A percentile compares a stretch with the other conserved stretches of the same genome.
These are phyloP conservation scores for Paracamarosporium sp. DNA, from an alignment of 2,329 filamentous ascomycete genomes.

Conservation along the genomic window DNA sequence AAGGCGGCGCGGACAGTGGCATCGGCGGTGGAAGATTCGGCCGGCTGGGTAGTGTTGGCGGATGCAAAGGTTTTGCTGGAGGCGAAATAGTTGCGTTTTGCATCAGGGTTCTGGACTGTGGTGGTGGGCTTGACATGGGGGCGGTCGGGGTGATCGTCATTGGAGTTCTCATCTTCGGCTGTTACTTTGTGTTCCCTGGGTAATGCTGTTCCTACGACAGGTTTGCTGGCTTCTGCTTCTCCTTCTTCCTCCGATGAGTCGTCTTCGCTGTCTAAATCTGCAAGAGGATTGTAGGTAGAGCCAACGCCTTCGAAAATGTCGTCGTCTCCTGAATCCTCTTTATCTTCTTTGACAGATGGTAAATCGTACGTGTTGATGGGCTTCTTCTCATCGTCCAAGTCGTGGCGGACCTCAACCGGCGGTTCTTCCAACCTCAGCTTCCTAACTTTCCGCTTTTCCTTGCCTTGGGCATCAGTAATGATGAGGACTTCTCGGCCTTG, in stretches of 20 bases:
- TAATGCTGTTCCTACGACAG: constrained; percentile 7
- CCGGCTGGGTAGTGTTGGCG: constrained; percentile 51
- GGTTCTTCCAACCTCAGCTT: constrained; percentile 54
- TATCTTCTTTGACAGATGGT: constrained; percentile 46
- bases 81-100: constrained; percentile 31
- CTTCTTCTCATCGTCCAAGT: constrained; percentile 53
- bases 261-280: constrained; percentile 57
- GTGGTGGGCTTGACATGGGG: constrained; percentile 5
- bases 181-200: neutral
- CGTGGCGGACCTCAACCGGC: constrained; percentile 47
- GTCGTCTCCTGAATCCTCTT: constrained; percentile 56
- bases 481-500: constrained; percentile 65
- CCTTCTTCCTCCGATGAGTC: constrained; percentile 53
- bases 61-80: constrained; percentile 12
- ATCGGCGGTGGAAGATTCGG: constrained; percentile 62
- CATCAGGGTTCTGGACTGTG: constrained; percentile 9
- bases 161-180: neutral
- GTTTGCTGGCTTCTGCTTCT: constrained; percentile 17
- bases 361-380: constrained; percentile 49
- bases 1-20: constrained; percentile 83
- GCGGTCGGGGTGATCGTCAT: neutral
- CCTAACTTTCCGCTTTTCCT: constrained; percentile 66
- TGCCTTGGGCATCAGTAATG: constrained; percentile 65
- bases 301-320: constrained; percentile 70
- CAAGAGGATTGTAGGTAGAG: constrained; percentile 66